Evolutionary conservation across 768 basidiomycete species (phyloP), one percentile per base, ranked within the genome.

Genomic region (Mycena amicta): DNA sequence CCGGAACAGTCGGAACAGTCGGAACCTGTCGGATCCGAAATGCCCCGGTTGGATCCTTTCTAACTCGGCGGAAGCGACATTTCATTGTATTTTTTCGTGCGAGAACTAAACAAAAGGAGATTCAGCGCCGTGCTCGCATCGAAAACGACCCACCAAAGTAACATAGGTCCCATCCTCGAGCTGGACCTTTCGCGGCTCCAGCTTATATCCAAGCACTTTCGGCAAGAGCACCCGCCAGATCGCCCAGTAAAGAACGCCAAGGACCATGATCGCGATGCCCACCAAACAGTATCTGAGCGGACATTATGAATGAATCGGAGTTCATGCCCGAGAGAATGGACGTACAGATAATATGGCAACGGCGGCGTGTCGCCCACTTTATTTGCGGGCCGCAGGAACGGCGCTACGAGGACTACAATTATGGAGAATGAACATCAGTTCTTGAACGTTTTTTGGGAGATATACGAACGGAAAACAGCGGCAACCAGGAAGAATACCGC

Each of bases 291-390:
- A 84, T 57, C 81, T 82, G 25, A 2, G 23, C 26, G 1, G 12
- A 1, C 53, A 20, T 4, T 5, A 37, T 50, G 37, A 33, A 20
- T 18, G 23, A 2, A 13, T 25, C 27, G 4, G 12, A 46, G 5
- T n/a, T 8, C n/a, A 58, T 62, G n/a, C n/a, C n/a, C n/a, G n/a
- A n/a, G n/a, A n/a, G n/a, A n/a, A 23, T n/a, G 15, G 25, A 40
- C 66, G 13, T 57, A 80, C 77, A 84, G 63, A 65, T 85, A 86
- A 57, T 86, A 85, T 3, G 85, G 83, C 31, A 86, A 64, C 11
- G 85, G 82, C 11, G 83, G 83, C 0, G 84, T 84, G 61, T 87
- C 84, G 15, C 85, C 85, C 0, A 82, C 75, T 18, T 77, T 74
- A 59, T 82, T 81, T 0, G 82, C 73, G 3, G 85, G 85, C 23